Conservation (phyloP, 139 green algal species). For the Chlamydomonas applanata region DNA sequence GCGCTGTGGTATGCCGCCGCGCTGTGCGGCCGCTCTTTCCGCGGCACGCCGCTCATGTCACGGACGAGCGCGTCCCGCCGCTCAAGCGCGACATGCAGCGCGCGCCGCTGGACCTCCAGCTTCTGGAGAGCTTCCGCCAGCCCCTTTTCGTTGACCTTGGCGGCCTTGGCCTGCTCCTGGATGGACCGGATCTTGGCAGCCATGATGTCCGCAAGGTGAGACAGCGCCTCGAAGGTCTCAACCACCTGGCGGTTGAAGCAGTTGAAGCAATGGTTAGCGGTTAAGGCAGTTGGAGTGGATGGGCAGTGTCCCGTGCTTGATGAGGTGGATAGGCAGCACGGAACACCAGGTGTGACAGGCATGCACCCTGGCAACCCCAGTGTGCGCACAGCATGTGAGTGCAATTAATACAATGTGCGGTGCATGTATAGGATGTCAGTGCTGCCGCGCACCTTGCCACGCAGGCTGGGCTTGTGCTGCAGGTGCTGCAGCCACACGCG, state of each 20-base stretch:
- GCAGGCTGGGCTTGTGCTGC: conserved; percentile 23
- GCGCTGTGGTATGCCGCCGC: background rate
- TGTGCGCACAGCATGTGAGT: background rate
- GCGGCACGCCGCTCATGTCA: conserved; percentile 15
- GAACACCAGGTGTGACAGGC: background rate
- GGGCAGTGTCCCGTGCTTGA: too few relatives aligned
- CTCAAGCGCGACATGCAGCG: conserved; percentile 24
- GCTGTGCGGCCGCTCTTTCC: background rate
- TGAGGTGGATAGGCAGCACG: background rate
- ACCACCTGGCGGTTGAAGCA: conserved; percentile 16
- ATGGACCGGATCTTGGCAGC: conserved; percentile 10
- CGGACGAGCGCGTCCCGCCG: conserved; percentile 20
- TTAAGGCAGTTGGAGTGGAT: background rate
- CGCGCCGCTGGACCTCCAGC: conserved; percentile 31
- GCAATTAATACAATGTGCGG: background rate
- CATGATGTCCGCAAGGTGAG: conserved; percentile 34
- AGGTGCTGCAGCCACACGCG: conserved; percentile 45
- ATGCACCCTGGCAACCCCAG: background rate
- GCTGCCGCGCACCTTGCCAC: conserved; percentile 17
- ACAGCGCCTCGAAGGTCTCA: conserved; percentile 44
- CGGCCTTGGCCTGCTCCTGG: background rate
- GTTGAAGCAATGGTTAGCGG: background rate
- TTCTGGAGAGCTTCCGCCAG: conserved; percentile 13
- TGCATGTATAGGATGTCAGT: background rate
- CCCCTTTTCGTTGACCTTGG: background rate